A percentile compares a stretch with the other conserved stretches of the same genome.
phyloP scores from a whole-genome alignment of 1,284 basidiomycete species.

The Ustanciosporium gigantosporum region DNA sequence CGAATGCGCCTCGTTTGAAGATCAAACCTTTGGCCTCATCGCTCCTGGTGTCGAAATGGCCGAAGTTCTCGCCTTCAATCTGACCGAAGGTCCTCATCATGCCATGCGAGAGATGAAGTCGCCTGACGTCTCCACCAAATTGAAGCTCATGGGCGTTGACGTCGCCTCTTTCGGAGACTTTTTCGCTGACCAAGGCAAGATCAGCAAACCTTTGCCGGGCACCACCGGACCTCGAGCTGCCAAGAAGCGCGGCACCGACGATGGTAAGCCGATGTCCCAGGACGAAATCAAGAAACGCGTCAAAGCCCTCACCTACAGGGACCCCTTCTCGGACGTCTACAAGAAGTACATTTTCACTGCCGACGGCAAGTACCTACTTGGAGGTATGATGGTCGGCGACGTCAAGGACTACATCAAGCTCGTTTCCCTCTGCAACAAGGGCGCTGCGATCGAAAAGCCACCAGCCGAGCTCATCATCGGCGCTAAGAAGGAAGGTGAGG shows the following conservation, averaged over 20 bases:
- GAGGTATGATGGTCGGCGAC: slow-evolving; percentile 81
- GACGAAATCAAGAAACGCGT: slow-evolving; percentile 56
- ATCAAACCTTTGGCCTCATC: slow-evolving; percentile 72
- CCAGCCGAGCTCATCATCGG: slow-evolving; percentile 74
- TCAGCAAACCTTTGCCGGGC: slow-evolving; percentile 46
- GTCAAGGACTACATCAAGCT: slow-evolving; percentile 74
- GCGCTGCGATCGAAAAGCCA: slow-evolving; percentile 71
- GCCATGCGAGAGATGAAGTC: slow-evolving; percentile 68
- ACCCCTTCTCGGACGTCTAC: slow-evolving; percentile 68
- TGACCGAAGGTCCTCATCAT: slow-evolving; percentile 64
- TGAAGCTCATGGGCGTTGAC: slow-evolving; percentile 76
- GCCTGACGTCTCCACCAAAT: slow-evolving; percentile 70
- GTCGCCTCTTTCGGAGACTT: slow-evolving; percentile 77
- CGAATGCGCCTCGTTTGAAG: slow-evolving; percentile 74
- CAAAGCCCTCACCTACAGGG: slow-evolving; percentile 72
- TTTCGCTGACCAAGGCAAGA: slow-evolving; percentile 69
- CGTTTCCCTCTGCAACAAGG: slow-evolving; percentile 73
- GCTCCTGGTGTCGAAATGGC: slow-evolving; percentile 77
- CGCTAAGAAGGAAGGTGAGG: slow-evolving; percentile 66
- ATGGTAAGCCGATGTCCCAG: slow-evolving; percentile 6
- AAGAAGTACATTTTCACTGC: slow-evolving; percentile 79
- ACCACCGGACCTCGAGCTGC: slow-evolving; percentile 8
- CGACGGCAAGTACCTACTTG: slow-evolving; percentile 74
- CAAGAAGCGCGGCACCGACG: slow-evolving; percentile 4
- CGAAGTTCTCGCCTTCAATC: slow-evolving; percentile 74